Conservation (phyloP, 345 rosid species). For the Syzygium jambos region DNA sequence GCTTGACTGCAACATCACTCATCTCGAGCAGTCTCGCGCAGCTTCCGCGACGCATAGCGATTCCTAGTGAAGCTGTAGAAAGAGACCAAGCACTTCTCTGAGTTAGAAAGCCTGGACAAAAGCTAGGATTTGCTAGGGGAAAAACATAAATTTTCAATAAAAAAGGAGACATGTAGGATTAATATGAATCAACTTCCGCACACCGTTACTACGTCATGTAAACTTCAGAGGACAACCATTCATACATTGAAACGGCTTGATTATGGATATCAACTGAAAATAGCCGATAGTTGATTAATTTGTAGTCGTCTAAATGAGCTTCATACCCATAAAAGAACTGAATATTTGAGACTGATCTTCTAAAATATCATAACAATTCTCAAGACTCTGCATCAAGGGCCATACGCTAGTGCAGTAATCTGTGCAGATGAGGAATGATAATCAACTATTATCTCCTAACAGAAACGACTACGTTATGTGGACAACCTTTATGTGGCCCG, state of each 20-base stretch:
- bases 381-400: not conserved
- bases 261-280: rapidly evolving
- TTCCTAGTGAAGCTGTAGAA: not conserved
- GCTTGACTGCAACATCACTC: not conserved
- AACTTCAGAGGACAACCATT: not conserved
- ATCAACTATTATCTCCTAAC: not conserved
- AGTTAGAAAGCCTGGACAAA: not conserved
- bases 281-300: not conserved
- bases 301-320: not conserved
- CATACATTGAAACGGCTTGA: not conserved
- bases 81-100: not conserved
- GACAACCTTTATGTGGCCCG: rapidly evolving
- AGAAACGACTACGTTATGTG: no score
- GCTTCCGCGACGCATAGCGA: not conserved
- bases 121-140: not conserved
- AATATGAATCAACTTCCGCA: no score
- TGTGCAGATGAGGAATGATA: not conserved
- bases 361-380: not conserved
- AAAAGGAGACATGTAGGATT: not conserved
- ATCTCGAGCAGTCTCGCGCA: not conserved
- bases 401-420: not conserved
- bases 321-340: not conserved
- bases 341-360: not conserved
- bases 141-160: not conserved
- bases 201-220: rapidly evolving